phyloP scores from a whole-genome alignment of 352 stramenopile species.

The Globisporangium camurandrum region DNA sequence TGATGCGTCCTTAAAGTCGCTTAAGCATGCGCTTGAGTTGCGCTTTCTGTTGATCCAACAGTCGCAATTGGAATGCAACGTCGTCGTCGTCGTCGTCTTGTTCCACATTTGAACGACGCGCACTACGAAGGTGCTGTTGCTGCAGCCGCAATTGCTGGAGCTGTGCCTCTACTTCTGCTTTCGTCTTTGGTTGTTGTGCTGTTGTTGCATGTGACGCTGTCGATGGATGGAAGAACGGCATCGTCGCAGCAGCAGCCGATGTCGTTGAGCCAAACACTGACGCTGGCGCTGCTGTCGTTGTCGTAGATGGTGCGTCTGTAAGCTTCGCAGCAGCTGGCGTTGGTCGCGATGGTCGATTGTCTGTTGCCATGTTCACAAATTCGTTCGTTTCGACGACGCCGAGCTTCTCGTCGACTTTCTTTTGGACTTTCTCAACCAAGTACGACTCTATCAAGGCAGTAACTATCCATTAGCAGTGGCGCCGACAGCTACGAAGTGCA shows the following conservation, averaged over 20 bases:
- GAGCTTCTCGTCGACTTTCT: slow-evolving; percentile 49
- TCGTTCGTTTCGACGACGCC: slow-evolving; percentile 36
- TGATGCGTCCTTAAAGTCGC: slow-evolving; percentile 16
- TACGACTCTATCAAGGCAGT: slow-evolving; percentile 36
- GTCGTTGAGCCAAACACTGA: slow-evolving; percentile 19
- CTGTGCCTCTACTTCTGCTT: slow-evolving; percentile 34
- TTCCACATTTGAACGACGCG: slow-evolving; percentile 11
- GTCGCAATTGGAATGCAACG: slow-evolving; percentile 36
- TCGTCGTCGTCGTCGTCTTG: slow-evolving; percentile 20
- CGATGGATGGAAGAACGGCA: slow-evolving; percentile 33
- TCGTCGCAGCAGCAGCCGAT: slow-evolving; percentile 9
- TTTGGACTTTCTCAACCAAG: slow-evolving; percentile 40
- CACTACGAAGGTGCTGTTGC: slow-evolving; percentile 22
- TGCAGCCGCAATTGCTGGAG: slow-evolving; percentile 25
- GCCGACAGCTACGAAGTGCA: no score
- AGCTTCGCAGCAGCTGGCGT: no score
- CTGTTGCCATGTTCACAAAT: slow-evolving; percentile 30
- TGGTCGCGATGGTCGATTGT: no score
- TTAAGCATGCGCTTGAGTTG: slow-evolving; percentile 45
- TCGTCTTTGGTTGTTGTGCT: slow-evolving; percentile 18
- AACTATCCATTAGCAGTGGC: no score
- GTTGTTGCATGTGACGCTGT: slow-evolving; percentile 1
- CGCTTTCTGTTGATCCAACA: slow-evolving; percentile 50
- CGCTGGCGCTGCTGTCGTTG: neutral
- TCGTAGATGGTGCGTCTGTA: neutral